Conservation (phyloP, 2,329 filamentous ascomycete species). For the Ophiocordyceps robertsii region DNA sequence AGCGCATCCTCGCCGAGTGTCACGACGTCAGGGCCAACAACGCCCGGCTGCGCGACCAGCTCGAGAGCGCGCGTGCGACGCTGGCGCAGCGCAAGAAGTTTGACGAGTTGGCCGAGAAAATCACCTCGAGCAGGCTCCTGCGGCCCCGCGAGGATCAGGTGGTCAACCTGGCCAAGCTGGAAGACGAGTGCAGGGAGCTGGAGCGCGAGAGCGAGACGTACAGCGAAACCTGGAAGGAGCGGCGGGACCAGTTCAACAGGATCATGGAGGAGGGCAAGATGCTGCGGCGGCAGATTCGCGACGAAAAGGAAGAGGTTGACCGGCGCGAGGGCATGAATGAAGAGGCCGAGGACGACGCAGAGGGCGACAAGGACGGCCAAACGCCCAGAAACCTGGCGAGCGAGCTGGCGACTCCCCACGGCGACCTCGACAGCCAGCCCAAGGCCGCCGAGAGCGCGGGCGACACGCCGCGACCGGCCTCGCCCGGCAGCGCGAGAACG, state of each 20-base stretch:
- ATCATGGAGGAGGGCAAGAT: conserved; percentile 89
- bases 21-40: conserved; percentile 68
- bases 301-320: conserved; percentile 92
- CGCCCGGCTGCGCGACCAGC: conserved; percentile 53
- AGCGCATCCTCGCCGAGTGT: conserved; percentile 65
- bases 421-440: conserved; percentile 24
- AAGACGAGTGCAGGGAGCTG: conserved; percentile 78
- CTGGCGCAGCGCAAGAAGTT: conserved; percentile 72
- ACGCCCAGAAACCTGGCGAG: conserved; percentile 37
- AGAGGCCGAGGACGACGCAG: conserved; percentile 47
- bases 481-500: conserved; percentile 14
- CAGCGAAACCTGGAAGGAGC: conserved; percentile 69
- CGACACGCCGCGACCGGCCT: conserved; percentile 12
- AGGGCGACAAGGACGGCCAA: conserved; percentile 29
- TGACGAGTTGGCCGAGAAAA: conserved; percentile 77
- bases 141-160: conserved; percentile 75
- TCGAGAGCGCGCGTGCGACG: conserved; percentile 63
- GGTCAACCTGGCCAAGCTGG: conserved; percentile 63
- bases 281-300: conserved; percentile 71
- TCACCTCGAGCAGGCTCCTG: conserved; percentile 67
- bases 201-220: conserved; percentile 75
- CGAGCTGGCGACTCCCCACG: conserved; percentile 35
- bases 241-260: conserved; percentile 71
- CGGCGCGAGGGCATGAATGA: conserved; percentile 70
- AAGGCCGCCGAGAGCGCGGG: conserved; percentile 14